Evolutionary conservation across 257 asterid genomes (phyloP).

Genomic region (Plectranthus barbatus): DNA sequence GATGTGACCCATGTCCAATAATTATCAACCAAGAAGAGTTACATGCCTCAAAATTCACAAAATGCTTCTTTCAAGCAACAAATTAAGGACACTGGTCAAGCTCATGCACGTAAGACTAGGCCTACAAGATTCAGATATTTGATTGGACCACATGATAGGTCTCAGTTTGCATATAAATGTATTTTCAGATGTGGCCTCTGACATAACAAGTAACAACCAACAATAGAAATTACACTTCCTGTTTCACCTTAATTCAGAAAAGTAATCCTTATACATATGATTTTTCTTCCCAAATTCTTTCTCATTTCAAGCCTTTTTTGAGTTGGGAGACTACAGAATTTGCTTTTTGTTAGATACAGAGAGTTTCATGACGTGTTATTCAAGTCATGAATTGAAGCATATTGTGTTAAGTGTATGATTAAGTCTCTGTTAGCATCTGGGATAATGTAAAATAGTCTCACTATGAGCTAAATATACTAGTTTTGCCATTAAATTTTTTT

Average conservation of each 20-base stretch:
- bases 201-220: neutral
- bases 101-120: neutral
- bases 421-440: neutral
- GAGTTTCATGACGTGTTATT: neutral
- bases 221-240: neutral
- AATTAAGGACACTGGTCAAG: neutral
- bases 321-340: neutral
- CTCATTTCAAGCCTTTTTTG: neutral
- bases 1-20: neutral
- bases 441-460: neutral
- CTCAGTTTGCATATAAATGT: neutral
- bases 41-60: neutral
- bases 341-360: neutral
- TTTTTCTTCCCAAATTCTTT: neutral
- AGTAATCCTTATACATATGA: neutral
- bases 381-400: neutral
- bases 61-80: neutral
- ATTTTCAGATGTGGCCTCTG: neutral
- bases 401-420: neutral
- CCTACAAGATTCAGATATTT: neutral
- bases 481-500: neutral
- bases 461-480: neutral
- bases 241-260: neutral
- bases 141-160: neutral
- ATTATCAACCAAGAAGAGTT: neutral